Base-by-base conservation (phyloP, 2,329 filamentous ascomycete genomes). In the Aspergillus puulaauensis region DNA sequence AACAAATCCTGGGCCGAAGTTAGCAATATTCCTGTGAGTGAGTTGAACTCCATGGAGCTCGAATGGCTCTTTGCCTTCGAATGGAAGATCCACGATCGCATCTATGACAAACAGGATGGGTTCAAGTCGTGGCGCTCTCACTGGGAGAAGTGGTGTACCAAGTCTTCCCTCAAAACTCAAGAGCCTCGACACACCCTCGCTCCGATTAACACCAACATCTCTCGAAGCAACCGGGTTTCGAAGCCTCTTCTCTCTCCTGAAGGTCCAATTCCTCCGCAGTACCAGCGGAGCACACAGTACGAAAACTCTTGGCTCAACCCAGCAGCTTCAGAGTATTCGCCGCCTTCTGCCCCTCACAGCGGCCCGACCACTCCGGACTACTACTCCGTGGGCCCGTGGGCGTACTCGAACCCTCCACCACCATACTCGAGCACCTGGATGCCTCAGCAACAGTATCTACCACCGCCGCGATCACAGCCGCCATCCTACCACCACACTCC, bases 1-100 rank as follows among this genome's bases (percentile, higher is more conserved):
- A 97, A 96, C 78, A 89, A 91, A 55, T 96, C 93, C 1, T 97
- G 93, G 93, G 91, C 93, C 5, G 93, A 97, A 71, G 93, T 97
- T 52, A 96, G 91, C 75, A 91, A 90, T 61, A 96, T 97, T 64
- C 82, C 88, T 33, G 91, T 96, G 19, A 77, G 83, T 3, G 91
- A 96, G 70, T 82, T 97, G 65, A 96, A 96, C 77, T 81, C 83
- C 59, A 84, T 96, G 73, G 93, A 97, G 79, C 86, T 89, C 68
- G 89, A 96, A 67, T 97, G 93, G 93, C 83, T 97, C 41, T 82
- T 86, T 55, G 87, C 88, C 43, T 95, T 96, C 72, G 82, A 86
- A 66, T 96, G 91, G 88, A 83, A 87, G 64, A 86, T 97, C 54
- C 95, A 96, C 71, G 89, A 95, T 71, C 92, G 96, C 70, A 86